These are phyloP conservation scores for Alloteropsis semialata DNA, from an alignment of 176 grass and related monocot species.

Conservation along the genomic window DNA sequence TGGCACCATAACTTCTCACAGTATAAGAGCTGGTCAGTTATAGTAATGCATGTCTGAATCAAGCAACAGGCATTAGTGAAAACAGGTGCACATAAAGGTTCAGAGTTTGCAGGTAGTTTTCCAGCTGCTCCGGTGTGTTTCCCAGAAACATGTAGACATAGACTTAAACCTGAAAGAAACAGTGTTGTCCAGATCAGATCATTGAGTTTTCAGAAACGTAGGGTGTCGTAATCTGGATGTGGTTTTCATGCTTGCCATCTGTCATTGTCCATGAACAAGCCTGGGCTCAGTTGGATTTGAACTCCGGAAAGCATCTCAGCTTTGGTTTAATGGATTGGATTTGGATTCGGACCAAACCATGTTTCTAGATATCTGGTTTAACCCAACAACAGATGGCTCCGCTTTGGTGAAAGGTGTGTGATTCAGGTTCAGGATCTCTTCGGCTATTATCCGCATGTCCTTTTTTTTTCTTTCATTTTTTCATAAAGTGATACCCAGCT, in stretches of 20 bases:
- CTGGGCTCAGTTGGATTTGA: neutral
- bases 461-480: too few relatives aligned
- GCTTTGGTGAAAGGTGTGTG: too few relatives aligned
- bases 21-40: neutral
- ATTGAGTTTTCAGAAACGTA: neutral
- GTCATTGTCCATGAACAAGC: slow-evolving; percentile 13
- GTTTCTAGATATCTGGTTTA: neutral
- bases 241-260: neutral
- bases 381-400: too few relatives aligned
- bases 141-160: neutral
- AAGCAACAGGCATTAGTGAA: neutral
- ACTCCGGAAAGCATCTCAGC: neutral
- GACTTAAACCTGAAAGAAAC: neutral
- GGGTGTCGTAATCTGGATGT: neutral
- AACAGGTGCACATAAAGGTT: neutral
- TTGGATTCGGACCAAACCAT: neutral
- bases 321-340: neutral
- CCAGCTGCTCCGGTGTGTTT: neutral
- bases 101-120: neutral
- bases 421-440: too few relatives aligned
- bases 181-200: neutral
- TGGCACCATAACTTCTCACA: neutral
- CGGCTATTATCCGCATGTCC: too few relatives aligned
- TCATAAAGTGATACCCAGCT: too few relatives aligned
- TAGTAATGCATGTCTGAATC: neutral